Evolutionary conservation across 2,329 filamentous ascomycete genomes (phyloP), one percentile per base, ranked within the genome.

Genomic region (Akanthomyces lecanii): DNA sequence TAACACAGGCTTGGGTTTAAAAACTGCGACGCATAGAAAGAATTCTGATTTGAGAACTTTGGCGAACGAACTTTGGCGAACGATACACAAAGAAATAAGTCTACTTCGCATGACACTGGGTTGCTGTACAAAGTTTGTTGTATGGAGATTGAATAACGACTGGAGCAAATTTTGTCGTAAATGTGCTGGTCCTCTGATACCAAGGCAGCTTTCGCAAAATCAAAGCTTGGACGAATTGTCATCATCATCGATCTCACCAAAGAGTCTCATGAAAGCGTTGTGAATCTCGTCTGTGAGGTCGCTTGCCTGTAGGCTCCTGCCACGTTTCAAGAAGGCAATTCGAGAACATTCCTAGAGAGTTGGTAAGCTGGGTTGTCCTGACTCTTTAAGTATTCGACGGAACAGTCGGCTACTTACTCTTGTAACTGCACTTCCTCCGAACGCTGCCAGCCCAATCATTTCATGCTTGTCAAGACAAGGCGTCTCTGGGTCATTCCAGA

Each of bases 281-380:
- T 96, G 89, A 11, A 99, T 90, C 76, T 97, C 89, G 21, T 95
- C 92, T 0, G 94, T 97, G 72, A 99, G 77, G 76, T 98, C 95
- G 68, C 90, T 92, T 0, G 95, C 95, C 78, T 98, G 95, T 72
- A 99, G 78, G 72, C 90, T 92, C 67, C 95, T 85, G 0, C 95
- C 94, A 71, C 88, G 91, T 74, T 93, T 90, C 69, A 85, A 81
- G 76, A 96, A 99, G 0, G 95, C 95, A 64, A 93, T 79, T 56
- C 91, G 85, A 23, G 94, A 97, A 72, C 90, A 97, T 74, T 97
- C 85, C 84, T 85, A 63, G 50, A n/a, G 2, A 7, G 18, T 16
- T 1, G 5, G 47, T 47, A 33, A 38, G 65, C 72, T 36, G 42
- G 4, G 7, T 10, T 16, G 18, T 23, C 8, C 21, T 30, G 11